Percentiles rank a stretch among this genome's conserved stretches.
Evolutionary conservation across 2,329 filamentous ascomycete species (phyloP).

Genomic region (Ascochyta lentis): DNA sequence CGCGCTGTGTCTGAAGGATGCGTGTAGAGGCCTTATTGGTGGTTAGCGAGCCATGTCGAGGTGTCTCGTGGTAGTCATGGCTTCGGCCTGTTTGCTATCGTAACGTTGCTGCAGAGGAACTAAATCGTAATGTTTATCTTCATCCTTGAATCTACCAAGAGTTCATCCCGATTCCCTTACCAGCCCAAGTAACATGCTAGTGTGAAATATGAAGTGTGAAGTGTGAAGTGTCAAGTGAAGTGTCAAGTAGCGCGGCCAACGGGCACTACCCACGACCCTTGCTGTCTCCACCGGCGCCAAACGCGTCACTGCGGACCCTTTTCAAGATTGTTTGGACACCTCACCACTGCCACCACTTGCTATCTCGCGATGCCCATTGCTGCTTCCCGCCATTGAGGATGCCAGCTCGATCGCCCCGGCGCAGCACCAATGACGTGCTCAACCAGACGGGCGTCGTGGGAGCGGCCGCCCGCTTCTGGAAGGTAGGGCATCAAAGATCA

Average conservation of each 20-base stretch:
- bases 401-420: conserved; percentile 40
- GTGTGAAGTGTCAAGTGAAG: not conserved
- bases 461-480: conserved; percentile 59
- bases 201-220: not conserved
- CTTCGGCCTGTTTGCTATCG: not conserved
- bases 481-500: conserved; percentile 35
- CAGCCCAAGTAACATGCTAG: not conserved
- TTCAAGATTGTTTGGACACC: conserved; percentile 19
- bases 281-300: conserved; percentile 3
- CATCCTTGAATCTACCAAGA: too few species aligned
- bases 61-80: too few species aligned
- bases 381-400: conserved; percentile 28
- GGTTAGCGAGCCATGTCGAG: not conserved
- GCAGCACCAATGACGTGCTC: conserved; percentile 31
- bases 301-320: conserved; percentile 29
- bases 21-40: not conserved
- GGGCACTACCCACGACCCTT: not conserved
- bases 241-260: too few species aligned
- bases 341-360: not conserved
- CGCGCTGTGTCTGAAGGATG: not conserved
- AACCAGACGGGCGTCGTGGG: conserved; percentile 52
- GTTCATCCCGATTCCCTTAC: too few species aligned
- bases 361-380: conserved; percentile 29
- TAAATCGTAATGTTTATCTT: not conserved
- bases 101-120: too few species aligned